These are phyloP conservation scores for Blepharisma stoltei DNA, from an alignment of 73 alveolate species.

Conservation along the genomic window DNA sequence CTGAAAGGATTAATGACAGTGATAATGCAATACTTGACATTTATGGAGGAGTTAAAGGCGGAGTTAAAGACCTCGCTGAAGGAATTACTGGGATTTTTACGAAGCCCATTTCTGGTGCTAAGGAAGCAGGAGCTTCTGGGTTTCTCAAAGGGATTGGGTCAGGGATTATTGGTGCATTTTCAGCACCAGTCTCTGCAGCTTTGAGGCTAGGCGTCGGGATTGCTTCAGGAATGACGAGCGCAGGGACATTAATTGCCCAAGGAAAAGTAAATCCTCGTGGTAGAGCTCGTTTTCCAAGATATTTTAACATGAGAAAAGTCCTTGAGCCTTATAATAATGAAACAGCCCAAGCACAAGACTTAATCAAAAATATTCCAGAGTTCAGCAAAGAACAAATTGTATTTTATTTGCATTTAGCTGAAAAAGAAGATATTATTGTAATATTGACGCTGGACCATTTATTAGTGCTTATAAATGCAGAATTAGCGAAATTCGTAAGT, in stretches of 20 bases:
- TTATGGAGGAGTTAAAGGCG: constrained; percentile 84
- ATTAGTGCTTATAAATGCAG: constrained; percentile 3
- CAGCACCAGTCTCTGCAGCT: constrained; percentile 85
- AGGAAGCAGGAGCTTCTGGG: constrained; percentile 83
- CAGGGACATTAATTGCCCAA: constrained; percentile 64
- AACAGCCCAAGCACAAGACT: constrained; percentile 61
- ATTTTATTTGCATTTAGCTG: constrained; percentile 1
- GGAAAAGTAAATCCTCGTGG: constrained; percentile 69
- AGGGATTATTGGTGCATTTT: constrained; percentile 82
- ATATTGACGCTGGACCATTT: neutral
- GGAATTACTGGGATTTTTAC: constrained; percentile 88
- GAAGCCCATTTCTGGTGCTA: constrained; percentile 72
- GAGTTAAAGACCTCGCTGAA: constrained; percentile 68
- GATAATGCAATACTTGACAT: constrained; percentile 78
- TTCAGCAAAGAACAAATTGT: constrained; percentile 6
- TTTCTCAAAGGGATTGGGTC: constrained; percentile 82
- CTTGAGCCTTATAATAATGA: constrained; percentile 79
- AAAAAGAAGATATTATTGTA: neutral
- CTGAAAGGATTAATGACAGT: constrained; percentile 48
- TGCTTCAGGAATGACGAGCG: constrained; percentile 77
- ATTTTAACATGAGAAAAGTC: constrained; percentile 58
- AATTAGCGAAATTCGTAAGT: neutral
- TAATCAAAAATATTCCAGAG: constrained; percentile 46
- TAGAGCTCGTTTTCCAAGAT: constrained; percentile 87
- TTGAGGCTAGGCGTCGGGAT: constrained; percentile 67